Evolutionary conservation across 2,329 filamentous ascomycete genomes (phyloP).

Genomic region (Pyrenochaeta sp.): DNA sequence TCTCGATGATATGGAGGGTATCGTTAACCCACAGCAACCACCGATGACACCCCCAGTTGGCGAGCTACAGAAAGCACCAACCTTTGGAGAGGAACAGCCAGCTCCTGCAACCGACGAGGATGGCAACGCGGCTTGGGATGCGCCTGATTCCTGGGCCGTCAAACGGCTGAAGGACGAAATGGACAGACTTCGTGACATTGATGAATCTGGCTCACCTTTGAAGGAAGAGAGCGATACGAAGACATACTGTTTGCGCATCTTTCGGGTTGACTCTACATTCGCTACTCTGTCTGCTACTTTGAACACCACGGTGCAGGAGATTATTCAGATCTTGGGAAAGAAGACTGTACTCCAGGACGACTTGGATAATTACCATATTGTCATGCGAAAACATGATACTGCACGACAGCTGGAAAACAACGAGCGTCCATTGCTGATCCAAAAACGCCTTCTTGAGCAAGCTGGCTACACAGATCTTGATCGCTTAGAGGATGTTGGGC

Average conservation of each 20-base stretch:
- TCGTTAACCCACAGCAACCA: conserved; percentile 70
- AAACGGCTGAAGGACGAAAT: conserved; percentile 74
- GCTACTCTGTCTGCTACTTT: conserved; percentile 86
- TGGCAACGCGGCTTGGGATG: conserved; percentile 76
- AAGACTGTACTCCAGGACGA: conserved; percentile 93
- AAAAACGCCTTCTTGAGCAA: conserved; percentile 89
- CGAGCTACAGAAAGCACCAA: conserved; percentile 57
- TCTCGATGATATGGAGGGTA: conserved; percentile 89
- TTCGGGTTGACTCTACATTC: conserved; percentile 92
- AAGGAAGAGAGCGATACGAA: conserved; percentile 77
- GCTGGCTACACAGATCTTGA: conserved; percentile 89
- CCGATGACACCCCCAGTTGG: conserved; percentile 72
- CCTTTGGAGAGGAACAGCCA: conserved; percentile 48
- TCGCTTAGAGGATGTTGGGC: conserved; percentile 88
- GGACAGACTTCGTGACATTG: conserved; percentile 66
- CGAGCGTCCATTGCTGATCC: conserved; percentile 87
- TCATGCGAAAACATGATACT: conserved; percentile 91
- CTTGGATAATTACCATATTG: conserved; percentile 92
- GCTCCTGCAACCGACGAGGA: conserved; percentile 48
- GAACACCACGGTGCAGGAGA: conserved; percentile 84
- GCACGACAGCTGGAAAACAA: conserved; percentile 79
- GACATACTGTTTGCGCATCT: conserved; percentile 93
- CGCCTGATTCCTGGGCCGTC: conserved; percentile 96
- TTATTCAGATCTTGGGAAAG: conserved; percentile 89
- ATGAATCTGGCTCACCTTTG: conserved; percentile 72